These are phyloP conservation scores for Cetraspora pellucida DNA, from an alignment of 192 early-diverging fungal genomes.

Conservation along the genomic window DNA sequence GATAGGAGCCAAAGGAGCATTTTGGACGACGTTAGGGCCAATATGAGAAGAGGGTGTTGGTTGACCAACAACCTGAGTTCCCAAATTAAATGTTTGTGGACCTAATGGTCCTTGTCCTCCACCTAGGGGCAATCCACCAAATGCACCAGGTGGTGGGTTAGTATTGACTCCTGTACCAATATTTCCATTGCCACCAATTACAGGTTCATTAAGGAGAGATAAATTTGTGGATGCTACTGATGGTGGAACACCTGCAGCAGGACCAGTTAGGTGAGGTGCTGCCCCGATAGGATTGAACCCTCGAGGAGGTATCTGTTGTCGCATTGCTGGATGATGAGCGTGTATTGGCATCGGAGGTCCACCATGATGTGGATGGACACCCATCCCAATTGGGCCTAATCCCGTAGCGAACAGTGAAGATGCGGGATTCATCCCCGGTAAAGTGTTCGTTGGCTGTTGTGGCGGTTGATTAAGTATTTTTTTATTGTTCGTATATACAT, in stretches of 20 bases:
- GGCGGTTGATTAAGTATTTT: conserved; percentile 29
- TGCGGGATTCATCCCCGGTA: conserved; percentile 29
- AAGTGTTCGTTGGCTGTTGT: conserved; percentile 34
- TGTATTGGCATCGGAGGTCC: conserved; percentile 31
- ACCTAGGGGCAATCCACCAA: conserved; percentile 35
- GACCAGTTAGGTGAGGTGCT: conserved; percentile 30
- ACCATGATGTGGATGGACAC: conserved; percentile 21
- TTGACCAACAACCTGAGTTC: conserved; percentile 34
- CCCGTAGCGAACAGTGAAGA: conserved; percentile 32
- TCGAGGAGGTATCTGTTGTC: conserved; percentile 29
- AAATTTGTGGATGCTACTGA: conserved; percentile 30
- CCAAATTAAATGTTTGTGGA: conserved; percentile 33
- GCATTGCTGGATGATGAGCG: conserved; percentile 27
- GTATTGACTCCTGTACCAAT: conserved; percentile 2
- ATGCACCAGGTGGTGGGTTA: conserved; percentile 31
- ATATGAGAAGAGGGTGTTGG: conserved; percentile 40
- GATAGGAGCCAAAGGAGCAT: conserved; percentile 47
- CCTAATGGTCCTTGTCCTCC: conserved; percentile 28
- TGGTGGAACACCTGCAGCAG: conserved; percentile 8
- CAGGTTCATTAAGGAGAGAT: conserved; percentile 29
- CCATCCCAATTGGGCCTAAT: conserved; percentile 24
- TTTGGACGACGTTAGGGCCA: conserved; percentile 37
- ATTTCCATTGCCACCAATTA: conserved; percentile 15
- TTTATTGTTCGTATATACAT: conserved; percentile 33
- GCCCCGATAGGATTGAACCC: conserved; percentile 27